These are phyloP conservation scores for Wickerhamomyces mucosus DNA, from an alignment of 805 yeast genomes.

Conservation along the genomic window DNA sequence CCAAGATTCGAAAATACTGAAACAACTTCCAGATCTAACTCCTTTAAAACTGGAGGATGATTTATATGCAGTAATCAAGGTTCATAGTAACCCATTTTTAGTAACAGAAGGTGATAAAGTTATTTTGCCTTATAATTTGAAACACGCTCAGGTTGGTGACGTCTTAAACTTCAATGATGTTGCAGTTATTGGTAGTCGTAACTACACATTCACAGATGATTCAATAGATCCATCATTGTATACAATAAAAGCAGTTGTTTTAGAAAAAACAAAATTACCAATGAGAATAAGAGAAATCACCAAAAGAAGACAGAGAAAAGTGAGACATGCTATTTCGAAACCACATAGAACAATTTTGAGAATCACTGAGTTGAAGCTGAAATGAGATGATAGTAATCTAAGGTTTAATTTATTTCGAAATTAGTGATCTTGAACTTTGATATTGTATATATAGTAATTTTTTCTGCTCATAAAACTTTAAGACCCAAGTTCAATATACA, in stretches of 20 bases:
- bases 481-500: too few relatives aligned
- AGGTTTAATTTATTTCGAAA: too few relatives aligned
- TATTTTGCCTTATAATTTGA: conserved; percentile 68
- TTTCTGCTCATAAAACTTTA: too few relatives aligned
- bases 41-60: conserved; percentile 60
- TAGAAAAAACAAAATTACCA: conserved; percentile 81
- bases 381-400: conserved; percentile 14
- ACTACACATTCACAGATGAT: conserved; percentile 55
- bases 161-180: conserved; percentile 65
- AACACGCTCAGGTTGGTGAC: conserved; percentile 77
- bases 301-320: conserved; percentile 72
- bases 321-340: conserved; percentile 54
- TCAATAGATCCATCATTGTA: conserved; percentile 45
- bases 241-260: conserved; percentile 62
- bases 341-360: conserved; percentile 71
- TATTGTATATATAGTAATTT: too few relatives aligned
- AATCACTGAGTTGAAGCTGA: conserved; percentile 60
- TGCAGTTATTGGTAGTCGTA: conserved; percentile 75
- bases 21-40: conserved; percentile 30
- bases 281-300: conserved; percentile 65
- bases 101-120: conserved; percentile 88
- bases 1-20: conserved; percentile 1
- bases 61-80: conserved; percentile 72
- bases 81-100: conserved; percentile 77
- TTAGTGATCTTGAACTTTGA: too few relatives aligned